A percentile compares a stretch with the other conserved stretches of the same genome.
Conservation (phyloP, 2,329 filamentous ascomycete species). For the Teratosphaeria epicoccoides region DNA sequence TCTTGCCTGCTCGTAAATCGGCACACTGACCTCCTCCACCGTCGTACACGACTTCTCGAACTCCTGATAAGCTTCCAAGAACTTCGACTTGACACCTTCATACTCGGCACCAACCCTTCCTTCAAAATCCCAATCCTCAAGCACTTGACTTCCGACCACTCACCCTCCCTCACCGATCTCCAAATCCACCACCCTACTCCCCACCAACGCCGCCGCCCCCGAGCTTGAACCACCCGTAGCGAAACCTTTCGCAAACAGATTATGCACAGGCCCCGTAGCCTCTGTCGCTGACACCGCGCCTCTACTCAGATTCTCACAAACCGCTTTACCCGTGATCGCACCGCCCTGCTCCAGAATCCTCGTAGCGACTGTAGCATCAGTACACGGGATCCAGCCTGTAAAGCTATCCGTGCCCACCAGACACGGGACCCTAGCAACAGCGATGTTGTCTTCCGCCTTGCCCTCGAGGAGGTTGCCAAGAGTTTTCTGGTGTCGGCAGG, state of each 20-base stretch:
- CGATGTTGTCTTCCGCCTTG: constrained; percentile 40
- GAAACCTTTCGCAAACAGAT: constrained; percentile 37
- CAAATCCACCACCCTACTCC: constrained; percentile 28
- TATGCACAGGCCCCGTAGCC: constrained; percentile 27
- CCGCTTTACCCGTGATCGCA: constrained; percentile 34
- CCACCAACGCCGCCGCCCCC: constrained; percentile 36
- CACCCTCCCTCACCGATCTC: constrained; percentile 23
- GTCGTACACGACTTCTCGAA: constrained; percentile 33
- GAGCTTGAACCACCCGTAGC: constrained; percentile 40
- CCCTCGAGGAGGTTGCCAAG: constrained; percentile 26
- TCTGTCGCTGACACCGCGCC: constrained; percentile 14
- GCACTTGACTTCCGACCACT: constrained; percentile 18
- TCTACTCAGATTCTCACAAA: constrained; percentile 38
- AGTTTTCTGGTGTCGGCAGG: constrained; percentile 15
- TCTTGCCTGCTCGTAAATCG: constrained; percentile 35
- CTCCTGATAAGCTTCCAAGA: constrained; percentile 27
- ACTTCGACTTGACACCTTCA: constrained; percentile 27
- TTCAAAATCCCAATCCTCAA: constrained; percentile 34
- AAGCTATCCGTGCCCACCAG: constrained; percentile 36
- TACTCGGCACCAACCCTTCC: constrained; percentile 31
- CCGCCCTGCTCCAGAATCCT: constrained; percentile 35
- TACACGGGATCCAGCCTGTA: constrained; percentile 26
- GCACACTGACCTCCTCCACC: constrained; percentile 35
- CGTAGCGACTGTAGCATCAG: constrained; percentile 38
- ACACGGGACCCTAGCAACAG: constrained; percentile 35